Base-by-base conservation (phyloP, 192 early-diverging fungal species). In the Podila verticillata region DNA sequence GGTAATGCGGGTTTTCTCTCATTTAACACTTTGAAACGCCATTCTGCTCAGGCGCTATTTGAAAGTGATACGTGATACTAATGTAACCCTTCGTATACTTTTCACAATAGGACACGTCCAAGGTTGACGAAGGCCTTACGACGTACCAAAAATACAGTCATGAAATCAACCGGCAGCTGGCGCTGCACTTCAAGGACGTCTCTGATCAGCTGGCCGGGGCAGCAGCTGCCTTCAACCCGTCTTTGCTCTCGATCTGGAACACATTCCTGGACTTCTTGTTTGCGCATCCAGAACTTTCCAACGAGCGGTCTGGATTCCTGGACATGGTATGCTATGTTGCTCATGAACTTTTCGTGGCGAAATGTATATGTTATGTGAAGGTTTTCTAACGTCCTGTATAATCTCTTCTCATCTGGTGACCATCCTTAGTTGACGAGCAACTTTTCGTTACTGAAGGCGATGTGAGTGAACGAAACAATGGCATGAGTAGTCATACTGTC, bases 261-360 rank as follows among this genome's bases (percentile, higher is more conserved):
- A 61, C 72, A 32, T 80, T 80, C 57, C 32, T 80, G 48, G 77
- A 72, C 7, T 80, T 67, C 36, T 26, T 80, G 44, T 80, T 68
- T 29, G 48, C 77, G 9, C 77, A 80, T 22, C 51, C 65, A 8
- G 70, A 72, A 31, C 61, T 72, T 17, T 39, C 30, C 0, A 39
- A 12, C 0, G 77, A 80, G 62, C 35, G 62, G 32, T 35, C 60
- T 29, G 56, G 56, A 7, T 72, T 80, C 49, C 32, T 80, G 36
- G 61, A 72, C 30, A 72, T 68, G 69, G 77, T 80, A 57, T 24
- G 47, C 1, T 28, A 15, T 35, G 9, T 26, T 28, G 8, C 44
- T 19, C 22, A 12, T 24, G n/a, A 15, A 36, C 2, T 0, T 15
- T 15, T 44, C 39, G 13, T 44, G 12, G 39, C 39, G 39, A 17